These are phyloP conservation scores for Vigna radiata DNA, from an alignment of 306 rosid genomes.

Conservation along the genomic window DNA sequence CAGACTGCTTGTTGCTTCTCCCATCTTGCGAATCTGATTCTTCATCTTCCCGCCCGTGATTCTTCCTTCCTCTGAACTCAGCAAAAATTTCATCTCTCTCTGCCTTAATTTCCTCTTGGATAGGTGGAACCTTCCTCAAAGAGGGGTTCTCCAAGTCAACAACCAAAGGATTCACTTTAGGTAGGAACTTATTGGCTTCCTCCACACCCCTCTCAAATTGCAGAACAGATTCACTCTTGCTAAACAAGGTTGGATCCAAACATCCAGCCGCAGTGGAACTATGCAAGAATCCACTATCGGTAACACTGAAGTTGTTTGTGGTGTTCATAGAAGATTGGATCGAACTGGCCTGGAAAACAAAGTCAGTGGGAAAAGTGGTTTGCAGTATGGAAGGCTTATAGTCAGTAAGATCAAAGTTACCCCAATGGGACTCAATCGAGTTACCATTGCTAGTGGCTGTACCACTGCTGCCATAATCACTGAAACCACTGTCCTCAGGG, in stretches of 20 bases:
- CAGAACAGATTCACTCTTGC: conserved; percentile 58
- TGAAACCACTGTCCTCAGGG: conserved; percentile 49
- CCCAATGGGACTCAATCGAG: conserved; percentile 45
- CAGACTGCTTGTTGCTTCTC: conserved; percentile 70
- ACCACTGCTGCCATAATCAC: conserved; percentile 42
- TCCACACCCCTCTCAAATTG: conserved; percentile 70
- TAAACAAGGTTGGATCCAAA: conserved; percentile 22
- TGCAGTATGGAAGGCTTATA: conserved; percentile 48
- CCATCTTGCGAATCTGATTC: conserved; percentile 53
- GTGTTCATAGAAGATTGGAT: conserved; percentile 43
- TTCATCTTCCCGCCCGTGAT: conserved; percentile 58
- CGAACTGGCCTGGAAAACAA: conserved; percentile 60
- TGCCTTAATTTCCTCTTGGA: conserved; percentile 23
- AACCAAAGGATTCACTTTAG: conserved; percentile 52
- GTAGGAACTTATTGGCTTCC: conserved; percentile 73
- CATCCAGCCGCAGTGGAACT: conserved; percentile 42
- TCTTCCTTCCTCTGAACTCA: conserved; percentile 56
- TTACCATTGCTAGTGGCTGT: conserved; percentile 34
- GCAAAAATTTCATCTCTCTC: conserved; percentile 47
- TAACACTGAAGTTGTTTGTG: conserved; percentile 2
- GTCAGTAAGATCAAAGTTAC: conserved; percentile 40
- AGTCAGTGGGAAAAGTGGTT: conserved; percentile 48
- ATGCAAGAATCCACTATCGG: conserved; percentile 36
- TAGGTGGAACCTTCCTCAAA: conserved; percentile 38
- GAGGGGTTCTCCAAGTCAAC: conserved; percentile 47